phyloP scores from a whole-genome alignment of 768 basidiomycete genomes.

The Mycena metata region DNA sequence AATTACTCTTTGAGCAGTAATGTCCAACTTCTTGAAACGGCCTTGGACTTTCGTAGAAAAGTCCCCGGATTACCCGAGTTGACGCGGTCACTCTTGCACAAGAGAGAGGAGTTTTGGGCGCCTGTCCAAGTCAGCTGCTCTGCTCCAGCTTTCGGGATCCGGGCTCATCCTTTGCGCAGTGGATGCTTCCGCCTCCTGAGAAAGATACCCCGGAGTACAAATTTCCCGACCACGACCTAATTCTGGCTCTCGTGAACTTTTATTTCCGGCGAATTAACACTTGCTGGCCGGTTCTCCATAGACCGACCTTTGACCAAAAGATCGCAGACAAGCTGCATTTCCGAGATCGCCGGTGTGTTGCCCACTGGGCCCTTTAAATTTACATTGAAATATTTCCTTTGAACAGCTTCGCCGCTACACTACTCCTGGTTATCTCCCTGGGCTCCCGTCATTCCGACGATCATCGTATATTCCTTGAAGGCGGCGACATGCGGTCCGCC shows the following conservation, averaged over 20 bases:
- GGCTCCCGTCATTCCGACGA: conserved; percentile 74
- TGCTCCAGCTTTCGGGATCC: too few relatives aligned
- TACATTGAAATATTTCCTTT: conserved; percentile 56
- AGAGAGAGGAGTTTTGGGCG: conserved; percentile 65
- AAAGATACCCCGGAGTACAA: conserved; percentile 47
- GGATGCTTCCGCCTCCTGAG: conserved; percentile 27
- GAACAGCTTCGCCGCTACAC: conserved; percentile 61
- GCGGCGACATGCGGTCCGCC: conserved; percentile 50
- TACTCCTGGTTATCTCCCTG: conserved; percentile 55
- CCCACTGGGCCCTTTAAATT: too few relatives aligned
- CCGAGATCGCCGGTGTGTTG: conserved; percentile 48
- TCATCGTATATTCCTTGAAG: conserved; percentile 64
- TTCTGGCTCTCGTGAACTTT: conserved; percentile 64
- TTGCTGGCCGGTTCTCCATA: conserved; percentile 77
- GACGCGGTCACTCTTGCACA: conserved; percentile 40
- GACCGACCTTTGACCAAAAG: conserved; percentile 72
- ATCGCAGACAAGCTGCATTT: conserved; percentile 64
- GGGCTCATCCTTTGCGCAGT: conserved; percentile 1
- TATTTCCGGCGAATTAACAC: conserved; percentile 68
- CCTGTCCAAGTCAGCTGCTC: conserved; percentile 54
- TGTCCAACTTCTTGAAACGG: conserved; percentile 64
- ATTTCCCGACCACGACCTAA: conserved; percentile 69
- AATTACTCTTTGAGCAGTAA: conserved; percentile 52
- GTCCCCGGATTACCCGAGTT: not conserved
- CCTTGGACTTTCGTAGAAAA: conserved; percentile 62